A percentile compares a stretch with the other conserved stretches of the same genome.
Conservation (phyloP, 805 yeast genomes). For the Priceomyces castillae region DNA sequence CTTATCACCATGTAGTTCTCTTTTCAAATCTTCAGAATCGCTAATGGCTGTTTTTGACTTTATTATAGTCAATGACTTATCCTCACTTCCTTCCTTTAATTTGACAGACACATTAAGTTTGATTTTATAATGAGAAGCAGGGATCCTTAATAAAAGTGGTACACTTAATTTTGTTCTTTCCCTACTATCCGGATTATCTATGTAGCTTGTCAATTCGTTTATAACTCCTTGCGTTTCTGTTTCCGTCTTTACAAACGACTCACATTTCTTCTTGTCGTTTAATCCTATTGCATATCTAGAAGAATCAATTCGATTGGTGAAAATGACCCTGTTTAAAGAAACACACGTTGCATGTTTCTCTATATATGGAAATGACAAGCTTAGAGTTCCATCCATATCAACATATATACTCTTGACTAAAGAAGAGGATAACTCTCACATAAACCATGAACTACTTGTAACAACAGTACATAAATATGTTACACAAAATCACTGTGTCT, state of each 20-base stretch:
- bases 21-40: constrained; percentile 5
- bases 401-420: background rate
- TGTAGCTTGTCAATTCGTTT: constrained; percentile 21
- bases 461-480: background rate
- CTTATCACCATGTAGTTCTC: background rate
- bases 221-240: constrained; percentile 14
- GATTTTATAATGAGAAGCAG: constrained; percentile 19
- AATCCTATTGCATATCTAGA: constrained; percentile 20
- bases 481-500: background rate
- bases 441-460: background rate
- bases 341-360: constrained; percentile 14
- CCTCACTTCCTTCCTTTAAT: constrained; percentile 6
- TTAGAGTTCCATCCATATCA: constrained; percentile 14
- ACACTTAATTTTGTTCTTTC: constrained; percentile 5
- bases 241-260: constrained; percentile 15
- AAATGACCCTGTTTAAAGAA: constrained; percentile 19
- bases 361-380: constrained; percentile 28
- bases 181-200: constrained; percentile 19
- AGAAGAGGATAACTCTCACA: background rate
- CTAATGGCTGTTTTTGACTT: constrained; percentile 23
- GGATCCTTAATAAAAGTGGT: constrained; percentile 33
- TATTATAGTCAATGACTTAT: constrained; percentile 28
- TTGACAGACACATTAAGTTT: constrained; percentile 29
- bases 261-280: constrained; percentile 18
- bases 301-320: constrained; percentile 27